Evolutionary conservation across 2,329 filamentous ascomycete genomes (phyloP).

Genomic region (Rutstroemia sp.): DNA sequence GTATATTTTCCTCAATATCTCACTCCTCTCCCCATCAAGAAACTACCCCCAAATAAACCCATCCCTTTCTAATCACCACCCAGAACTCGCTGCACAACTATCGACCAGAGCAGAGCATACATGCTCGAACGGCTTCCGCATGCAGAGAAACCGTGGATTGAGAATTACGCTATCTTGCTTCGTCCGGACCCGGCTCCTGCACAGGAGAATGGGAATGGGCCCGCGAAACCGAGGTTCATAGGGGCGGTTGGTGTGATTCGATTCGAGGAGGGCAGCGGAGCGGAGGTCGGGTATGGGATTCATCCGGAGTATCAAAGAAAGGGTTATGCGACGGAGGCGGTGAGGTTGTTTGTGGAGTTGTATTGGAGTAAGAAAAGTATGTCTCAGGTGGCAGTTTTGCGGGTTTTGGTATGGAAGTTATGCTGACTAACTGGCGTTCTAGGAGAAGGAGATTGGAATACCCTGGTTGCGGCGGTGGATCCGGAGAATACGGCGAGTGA

Average conservation of each 20-base stretch:
- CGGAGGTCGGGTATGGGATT: slow-evolving; percentile 17
- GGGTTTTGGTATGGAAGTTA: neutral
- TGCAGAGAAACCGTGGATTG: slow-evolving; percentile 13
- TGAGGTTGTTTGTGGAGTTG: slow-evolving; percentile 11
- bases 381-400: neutral
- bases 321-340: slow-evolving; percentile 18
- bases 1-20: no score
- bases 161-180: slow-evolving; percentile 20
- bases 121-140: slow-evolving; percentile 6
- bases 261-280: slow-evolving; percentile 10
- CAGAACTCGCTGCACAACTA: neutral
- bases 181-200: neutral
- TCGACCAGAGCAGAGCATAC: slow-evolving; percentile 7
- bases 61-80: neutral
- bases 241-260: slow-evolving; percentile 12
- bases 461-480: slow-evolving; percentile 11
- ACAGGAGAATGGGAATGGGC: neutral
- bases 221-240: slow-evolving; percentile 11
- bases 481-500: slow-evolving; percentile 18
- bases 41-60: neutral
- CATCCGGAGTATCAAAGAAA: slow-evolving; percentile 11
- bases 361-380: slow-evolving; percentile 7
- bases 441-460: slow-evolving; percentile 10
- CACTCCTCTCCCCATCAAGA: no score
- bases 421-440: neutral